These are phyloP conservation scores for Astrothelium subdiscretum DNA, from an alignment of 495 filamentous ascomycete species.

Conservation along the genomic window DNA sequence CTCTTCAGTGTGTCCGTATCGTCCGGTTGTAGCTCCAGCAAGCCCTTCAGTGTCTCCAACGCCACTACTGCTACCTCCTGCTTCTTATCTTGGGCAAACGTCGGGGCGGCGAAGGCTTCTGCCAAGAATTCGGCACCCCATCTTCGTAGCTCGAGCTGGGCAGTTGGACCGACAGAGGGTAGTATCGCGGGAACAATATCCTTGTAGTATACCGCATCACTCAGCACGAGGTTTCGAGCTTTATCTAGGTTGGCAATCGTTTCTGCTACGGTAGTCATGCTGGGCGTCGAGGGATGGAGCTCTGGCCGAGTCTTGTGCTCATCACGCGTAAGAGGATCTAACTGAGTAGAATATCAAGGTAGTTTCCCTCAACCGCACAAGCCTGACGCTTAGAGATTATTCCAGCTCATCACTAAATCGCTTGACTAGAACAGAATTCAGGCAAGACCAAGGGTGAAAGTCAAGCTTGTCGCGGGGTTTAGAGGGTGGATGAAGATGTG, in stretches of 20 bases:
- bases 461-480: neutral
- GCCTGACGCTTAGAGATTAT: neutral
- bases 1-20: slow-evolving; percentile 70
- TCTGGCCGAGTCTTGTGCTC: neutral
- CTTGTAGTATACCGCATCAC: slow-evolving; percentile 71
- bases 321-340: neutral
- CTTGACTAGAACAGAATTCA: neutral
- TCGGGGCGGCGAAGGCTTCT: slow-evolving; percentile 85
- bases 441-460: neutral
- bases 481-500: neutral
- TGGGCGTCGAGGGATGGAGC: neutral
- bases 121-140: slow-evolving; percentile 96
- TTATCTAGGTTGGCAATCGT: slow-evolving; percentile 50
- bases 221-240: slow-evolving; percentile 77
- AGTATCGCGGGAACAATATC: slow-evolving; percentile 83
- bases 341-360: neutral
- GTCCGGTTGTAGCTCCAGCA: slow-evolving; percentile 50
- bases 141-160: slow-evolving; percentile 68
- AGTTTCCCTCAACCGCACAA: neutral
- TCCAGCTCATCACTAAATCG: neutral
- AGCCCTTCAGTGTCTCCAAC: slow-evolving; percentile 59
- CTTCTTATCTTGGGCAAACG: slow-evolving; percentile 60
- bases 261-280: slow-evolving; percentile 33
- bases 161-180: slow-evolving; percentile 68
- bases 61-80: slow-evolving; percentile 59